These are phyloP conservation scores for Acer yangbiense DNA, from an alignment of 345 rosid genomes.

Conservation along the genomic window DNA sequence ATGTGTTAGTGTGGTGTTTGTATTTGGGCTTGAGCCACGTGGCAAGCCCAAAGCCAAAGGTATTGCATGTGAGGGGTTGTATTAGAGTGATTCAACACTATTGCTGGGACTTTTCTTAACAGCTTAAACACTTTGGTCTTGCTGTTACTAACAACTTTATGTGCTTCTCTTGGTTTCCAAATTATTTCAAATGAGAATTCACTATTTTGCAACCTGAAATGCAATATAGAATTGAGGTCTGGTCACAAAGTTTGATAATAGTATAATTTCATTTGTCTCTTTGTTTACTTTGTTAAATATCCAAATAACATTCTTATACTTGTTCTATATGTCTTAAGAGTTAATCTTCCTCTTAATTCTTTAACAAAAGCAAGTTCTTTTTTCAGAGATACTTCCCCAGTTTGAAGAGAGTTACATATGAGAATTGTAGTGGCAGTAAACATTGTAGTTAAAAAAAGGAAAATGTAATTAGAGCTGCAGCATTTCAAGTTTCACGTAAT, in stretches of 20 bases:
- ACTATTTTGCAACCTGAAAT: background rate
- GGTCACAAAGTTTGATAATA: background rate
- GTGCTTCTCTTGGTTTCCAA: slow-evolving; percentile 3
- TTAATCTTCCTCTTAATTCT: background rate
- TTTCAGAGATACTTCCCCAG: background rate
- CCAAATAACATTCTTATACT: background rate
- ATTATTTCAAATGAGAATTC: background rate
- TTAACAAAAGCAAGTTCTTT: background rate
- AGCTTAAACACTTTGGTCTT: background rate
- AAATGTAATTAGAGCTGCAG: background rate
- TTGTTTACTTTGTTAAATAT: background rate
- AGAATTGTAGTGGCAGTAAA: background rate
- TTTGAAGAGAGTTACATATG: background rate
- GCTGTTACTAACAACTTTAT: background rate
- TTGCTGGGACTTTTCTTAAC: background rate
- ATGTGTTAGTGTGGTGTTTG: background rate
- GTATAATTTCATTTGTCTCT: too few species aligned
- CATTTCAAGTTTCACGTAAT: background rate
- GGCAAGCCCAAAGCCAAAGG: too few species aligned
- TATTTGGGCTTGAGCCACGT: background rate
- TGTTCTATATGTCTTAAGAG: background rate
- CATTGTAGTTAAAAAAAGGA: background rate
- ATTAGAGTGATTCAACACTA: background rate
- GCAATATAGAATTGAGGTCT: background rate
- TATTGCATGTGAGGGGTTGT: background rate